These are phyloP conservation scores for Periconia sp. DNA, from an alignment of 2,329 filamentous ascomycete species.

Conservation along the genomic window DNA sequence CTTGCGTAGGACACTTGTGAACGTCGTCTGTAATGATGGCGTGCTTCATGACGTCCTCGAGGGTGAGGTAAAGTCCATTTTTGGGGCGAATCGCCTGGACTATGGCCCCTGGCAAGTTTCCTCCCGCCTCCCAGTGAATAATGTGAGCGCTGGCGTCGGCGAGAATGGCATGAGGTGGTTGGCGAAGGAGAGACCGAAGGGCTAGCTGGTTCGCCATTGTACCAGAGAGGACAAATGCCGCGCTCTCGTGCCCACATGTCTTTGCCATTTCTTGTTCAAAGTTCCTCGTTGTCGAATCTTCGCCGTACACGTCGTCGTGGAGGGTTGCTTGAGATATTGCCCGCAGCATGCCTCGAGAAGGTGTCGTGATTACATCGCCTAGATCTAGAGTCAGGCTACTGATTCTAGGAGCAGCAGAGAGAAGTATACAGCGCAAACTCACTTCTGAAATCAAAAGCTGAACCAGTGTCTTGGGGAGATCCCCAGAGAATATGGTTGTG, in stretches of 20 bases:
- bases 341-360: slow-evolving; percentile 69
- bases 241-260: slow-evolving; percentile 73
- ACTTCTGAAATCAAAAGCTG: background rate
- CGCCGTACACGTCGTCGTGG: slow-evolving; percentile 79
- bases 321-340: slow-evolving; percentile 75
- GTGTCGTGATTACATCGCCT: slow-evolving; percentile 22
- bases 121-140: slow-evolving; percentile 67
- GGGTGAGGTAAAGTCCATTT: slow-evolving; percentile 72
- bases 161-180: slow-evolving; percentile 78
- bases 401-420: background rate
- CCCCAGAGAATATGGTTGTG: background rate
- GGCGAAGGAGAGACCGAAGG: slow-evolving; percentile 72
- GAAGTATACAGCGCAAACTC: background rate
- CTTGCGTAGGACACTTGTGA: slow-evolving; percentile 69
- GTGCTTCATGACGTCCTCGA: slow-evolving; percentile 72
- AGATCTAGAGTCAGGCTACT: slow-evolving; percentile 12
- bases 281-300: slow-evolving; percentile 75
- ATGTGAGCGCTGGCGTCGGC: slow-evolving; percentile 81
- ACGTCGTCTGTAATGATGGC: slow-evolving; percentile 73
- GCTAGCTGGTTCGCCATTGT: slow-evolving; percentile 96
- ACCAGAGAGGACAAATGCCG: slow-evolving; percentile 79
- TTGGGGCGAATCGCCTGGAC: slow-evolving; percentile 66
- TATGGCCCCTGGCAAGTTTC: slow-evolving; percentile 70
- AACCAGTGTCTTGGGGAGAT: background rate
- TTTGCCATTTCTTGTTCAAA: slow-evolving; percentile 74